Percentiles rank a stretch among this genome's conserved stretches.
phyloP scores from a whole-genome alignment of 2,329 filamentous ascomycete species.

The Ampelomyces quisqualis region DNA sequence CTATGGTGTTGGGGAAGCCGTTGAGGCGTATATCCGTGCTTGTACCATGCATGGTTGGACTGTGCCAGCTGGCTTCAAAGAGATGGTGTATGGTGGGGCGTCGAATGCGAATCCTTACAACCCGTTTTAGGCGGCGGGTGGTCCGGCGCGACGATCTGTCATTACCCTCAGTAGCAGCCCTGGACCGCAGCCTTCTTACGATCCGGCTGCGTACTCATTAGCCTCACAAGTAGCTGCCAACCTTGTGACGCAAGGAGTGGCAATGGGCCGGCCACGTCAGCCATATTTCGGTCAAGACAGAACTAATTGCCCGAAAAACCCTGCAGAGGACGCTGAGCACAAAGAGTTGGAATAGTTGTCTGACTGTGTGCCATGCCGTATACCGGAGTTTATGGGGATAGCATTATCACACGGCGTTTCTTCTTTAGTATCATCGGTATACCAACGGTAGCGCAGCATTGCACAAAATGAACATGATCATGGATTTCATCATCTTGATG shows the following conservation, averaged over 20 bases:
- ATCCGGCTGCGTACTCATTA: neutral
- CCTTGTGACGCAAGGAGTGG: no score
- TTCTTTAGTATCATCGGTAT: neutral
- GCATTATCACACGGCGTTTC: neutral
- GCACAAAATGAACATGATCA: constrained; percentile 8
- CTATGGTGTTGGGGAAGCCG: constrained; percentile 70
- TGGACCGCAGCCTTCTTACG: neutral
- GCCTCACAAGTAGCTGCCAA: neutral
- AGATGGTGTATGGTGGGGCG: constrained; percentile 46
- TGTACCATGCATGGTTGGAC: constrained; percentile 71
- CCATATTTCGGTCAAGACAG: no score
- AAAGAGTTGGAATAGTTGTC: neutral
- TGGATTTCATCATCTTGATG: neutral
- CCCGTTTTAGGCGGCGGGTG: constrained; percentile 3
- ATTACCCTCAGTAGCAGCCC: no score
- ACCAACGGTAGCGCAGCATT: constrained; percentile 2
- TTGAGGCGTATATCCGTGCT: constrained; percentile 70
- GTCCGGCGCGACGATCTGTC: no score
- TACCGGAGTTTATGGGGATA: neutral
- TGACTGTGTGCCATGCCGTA: neutral
- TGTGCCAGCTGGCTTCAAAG: constrained; percentile 63
- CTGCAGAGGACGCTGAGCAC: no score
- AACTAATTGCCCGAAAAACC: no score
- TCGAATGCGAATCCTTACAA: neutral
- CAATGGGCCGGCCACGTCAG: no score